phyloP scores from a whole-genome alignment of 1,284 basidiomycete genomes.

The Leccinum solheimii region DNA sequence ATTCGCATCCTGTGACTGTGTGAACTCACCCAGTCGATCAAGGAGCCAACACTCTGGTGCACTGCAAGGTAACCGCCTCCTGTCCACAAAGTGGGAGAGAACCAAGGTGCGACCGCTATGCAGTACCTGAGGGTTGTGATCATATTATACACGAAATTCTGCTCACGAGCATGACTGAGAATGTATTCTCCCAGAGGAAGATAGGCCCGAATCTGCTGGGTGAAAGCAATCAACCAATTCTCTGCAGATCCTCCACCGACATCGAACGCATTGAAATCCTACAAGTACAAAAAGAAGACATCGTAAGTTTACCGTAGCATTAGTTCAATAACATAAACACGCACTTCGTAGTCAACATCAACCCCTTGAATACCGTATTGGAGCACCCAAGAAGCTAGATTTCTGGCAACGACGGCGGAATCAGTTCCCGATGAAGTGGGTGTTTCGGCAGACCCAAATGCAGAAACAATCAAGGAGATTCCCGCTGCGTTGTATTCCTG shows the following conservation, averaged over 20 bases:
- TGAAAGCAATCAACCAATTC: not conserved
- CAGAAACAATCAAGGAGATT: constrained; percentile 49
- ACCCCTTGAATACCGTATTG: constrained; percentile 53
- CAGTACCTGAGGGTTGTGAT: not conserved
- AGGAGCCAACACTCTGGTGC: not conserved
- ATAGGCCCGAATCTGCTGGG: not conserved
- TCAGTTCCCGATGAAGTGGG: constrained; percentile 45
- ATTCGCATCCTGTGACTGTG: not conserved
- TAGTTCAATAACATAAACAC: not conserved
- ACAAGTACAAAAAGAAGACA: not conserved
- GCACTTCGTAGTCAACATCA: constrained; percentile 29
- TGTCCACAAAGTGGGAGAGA: not conserved
- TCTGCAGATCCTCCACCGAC: not conserved
- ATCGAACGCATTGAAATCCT: not conserved
- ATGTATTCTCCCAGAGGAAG: constrained; percentile 1
- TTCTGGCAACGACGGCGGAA: constrained; percentile 41
- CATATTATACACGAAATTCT: not conserved
- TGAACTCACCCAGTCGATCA: not conserved
- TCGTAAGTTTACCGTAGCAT: not conserved
- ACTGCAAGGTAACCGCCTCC: not conserved
- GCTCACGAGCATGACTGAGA: constrained; percentile 2
- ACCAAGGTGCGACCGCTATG: not conserved
- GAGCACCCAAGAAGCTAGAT: constrained; percentile 48
- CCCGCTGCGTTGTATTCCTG: constrained; percentile 44
- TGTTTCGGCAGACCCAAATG: constrained; percentile 50